Evolutionary conservation across 257 asterid species (phyloP).

Genomic region (Nicotiana tabacum): DNA sequence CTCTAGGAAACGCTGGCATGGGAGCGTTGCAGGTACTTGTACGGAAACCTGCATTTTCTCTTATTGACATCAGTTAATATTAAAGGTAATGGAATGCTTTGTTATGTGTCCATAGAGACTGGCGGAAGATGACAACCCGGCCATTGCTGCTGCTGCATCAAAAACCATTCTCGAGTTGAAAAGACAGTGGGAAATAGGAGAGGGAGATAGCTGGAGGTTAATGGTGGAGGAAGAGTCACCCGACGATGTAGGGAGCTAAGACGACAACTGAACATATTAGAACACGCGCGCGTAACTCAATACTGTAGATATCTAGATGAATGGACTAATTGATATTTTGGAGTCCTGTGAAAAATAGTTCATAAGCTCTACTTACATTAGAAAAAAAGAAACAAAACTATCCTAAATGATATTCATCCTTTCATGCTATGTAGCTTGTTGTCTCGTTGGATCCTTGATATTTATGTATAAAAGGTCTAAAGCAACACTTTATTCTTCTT

Average conservation of each 20-base stretch:
- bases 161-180: conserved; percentile 70
- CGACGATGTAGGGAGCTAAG: conserved; percentile 21
- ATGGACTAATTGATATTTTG: background rate
- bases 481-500: background rate
- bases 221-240: conserved; percentile 53
- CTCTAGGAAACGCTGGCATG: conserved; percentile 98
- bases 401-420: background rate
- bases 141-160: conserved; percentile 87
- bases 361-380: background rate
- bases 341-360: background rate
- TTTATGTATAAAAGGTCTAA: background rate
- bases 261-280: conserved; percentile 15
- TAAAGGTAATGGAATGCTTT: background rate
- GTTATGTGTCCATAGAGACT: conserved; percentile 50
- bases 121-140: conserved; percentile 79
- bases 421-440: background rate
- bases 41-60: background rate
- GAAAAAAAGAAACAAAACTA: background rate
- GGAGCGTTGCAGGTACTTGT: conserved; percentile 81
- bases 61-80: background rate
- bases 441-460: background rate
- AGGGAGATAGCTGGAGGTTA: conserved; percentile 95
- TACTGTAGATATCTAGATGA: conserved; percentile 12
- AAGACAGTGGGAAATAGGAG: conserved; percentile 91
- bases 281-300: background rate